Evolutionary conservation across 2,329 filamentous ascomycete species (phyloP).

Genomic region (Diaporthe ampelina): DNA sequence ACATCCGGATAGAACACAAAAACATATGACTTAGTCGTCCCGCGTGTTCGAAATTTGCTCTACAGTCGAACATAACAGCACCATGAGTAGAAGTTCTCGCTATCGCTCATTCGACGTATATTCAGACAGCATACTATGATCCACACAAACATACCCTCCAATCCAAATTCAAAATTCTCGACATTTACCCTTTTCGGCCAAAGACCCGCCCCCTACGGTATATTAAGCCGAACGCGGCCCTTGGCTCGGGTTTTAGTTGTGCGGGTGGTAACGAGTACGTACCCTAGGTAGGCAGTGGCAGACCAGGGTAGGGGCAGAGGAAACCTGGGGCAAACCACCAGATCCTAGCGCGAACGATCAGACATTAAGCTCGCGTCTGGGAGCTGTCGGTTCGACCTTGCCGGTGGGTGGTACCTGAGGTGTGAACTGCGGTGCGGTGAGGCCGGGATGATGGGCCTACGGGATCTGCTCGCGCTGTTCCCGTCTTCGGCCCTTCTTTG

Average conservation of each 20-base stretch:
- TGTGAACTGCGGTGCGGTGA: no score
- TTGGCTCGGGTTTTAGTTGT: slow-evolving; percentile 3
- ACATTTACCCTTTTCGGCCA: slow-evolving; percentile 22
- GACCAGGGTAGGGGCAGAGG: neutral
- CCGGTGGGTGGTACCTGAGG: neutral
- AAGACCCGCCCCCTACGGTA: neutral
- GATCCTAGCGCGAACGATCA: slow-evolving; percentile 18
- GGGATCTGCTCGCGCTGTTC: slow-evolving; percentile 5
- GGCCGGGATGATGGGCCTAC: slow-evolving; percentile 12
- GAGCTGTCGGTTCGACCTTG: slow-evolving; percentile 13
- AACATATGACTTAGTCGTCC: no score
- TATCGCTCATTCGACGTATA: neutral
- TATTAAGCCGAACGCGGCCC: slow-evolving; percentile 28
- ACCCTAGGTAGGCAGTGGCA: neutral
- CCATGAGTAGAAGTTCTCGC: neutral
- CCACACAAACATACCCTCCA: neutral
- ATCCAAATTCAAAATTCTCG: slow-evolving; percentile 11
- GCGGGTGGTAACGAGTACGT: neutral
- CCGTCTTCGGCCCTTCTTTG: slow-evolving; percentile 27
- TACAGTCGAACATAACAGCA: no score
- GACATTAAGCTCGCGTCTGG: slow-evolving; percentile 20
- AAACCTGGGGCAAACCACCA: neutral
- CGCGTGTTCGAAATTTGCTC: neutral
- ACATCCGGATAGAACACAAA: no score
- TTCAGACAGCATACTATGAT: slow-evolving; percentile 13